phyloP scores from a whole-genome alignment of 192 early-diverging fungal genomes.

The Entomortierella beljakovae region DNA sequence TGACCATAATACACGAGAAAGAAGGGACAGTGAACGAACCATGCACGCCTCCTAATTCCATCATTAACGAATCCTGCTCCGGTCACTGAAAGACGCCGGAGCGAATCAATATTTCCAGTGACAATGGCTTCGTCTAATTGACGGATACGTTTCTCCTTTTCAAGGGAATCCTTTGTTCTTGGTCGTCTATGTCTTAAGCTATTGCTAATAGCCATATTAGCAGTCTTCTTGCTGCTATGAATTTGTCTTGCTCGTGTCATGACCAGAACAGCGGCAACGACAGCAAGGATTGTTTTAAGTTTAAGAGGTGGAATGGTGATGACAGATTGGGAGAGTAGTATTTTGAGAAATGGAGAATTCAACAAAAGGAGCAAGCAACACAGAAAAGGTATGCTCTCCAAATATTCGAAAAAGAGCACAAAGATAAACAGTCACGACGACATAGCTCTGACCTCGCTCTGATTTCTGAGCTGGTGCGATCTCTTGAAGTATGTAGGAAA shows the following conservation, averaged over 20 bases:
- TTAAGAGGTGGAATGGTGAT: slow-evolving; percentile 52
- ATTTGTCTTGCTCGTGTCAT: slow-evolving; percentile 47
- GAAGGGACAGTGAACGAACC: slow-evolving; percentile 23
- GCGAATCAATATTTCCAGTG: slow-evolving; percentile 26
- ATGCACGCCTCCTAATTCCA: slow-evolving; percentile 59
- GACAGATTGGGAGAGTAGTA: background rate
- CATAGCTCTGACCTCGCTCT: no score
- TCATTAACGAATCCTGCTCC: slow-evolving; percentile 60
- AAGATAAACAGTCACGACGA: no score
- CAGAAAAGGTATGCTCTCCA: background rate
- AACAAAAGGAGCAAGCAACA: background rate
- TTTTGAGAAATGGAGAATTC: slow-evolving; percentile 2
- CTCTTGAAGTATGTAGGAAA: no score
- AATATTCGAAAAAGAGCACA: background rate
- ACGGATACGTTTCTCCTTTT: slow-evolving; percentile 48
- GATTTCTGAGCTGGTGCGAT: no score
- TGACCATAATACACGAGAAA: background rate
- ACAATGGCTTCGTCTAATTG: slow-evolving; percentile 58
- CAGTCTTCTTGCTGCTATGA: slow-evolving; percentile 19
- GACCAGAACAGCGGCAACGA: slow-evolving; percentile 38
- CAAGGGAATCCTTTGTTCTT: slow-evolving; percentile 35
- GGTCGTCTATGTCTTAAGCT: slow-evolving; percentile 21
- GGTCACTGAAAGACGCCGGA: slow-evolving; percentile 38
- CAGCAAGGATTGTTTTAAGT: slow-evolving; percentile 30
- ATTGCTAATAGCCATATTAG: background rate